Evolutionary conservation across 1,284 basidiomycete species (phyloP).

Genomic region (Irpex sp.): DNA sequence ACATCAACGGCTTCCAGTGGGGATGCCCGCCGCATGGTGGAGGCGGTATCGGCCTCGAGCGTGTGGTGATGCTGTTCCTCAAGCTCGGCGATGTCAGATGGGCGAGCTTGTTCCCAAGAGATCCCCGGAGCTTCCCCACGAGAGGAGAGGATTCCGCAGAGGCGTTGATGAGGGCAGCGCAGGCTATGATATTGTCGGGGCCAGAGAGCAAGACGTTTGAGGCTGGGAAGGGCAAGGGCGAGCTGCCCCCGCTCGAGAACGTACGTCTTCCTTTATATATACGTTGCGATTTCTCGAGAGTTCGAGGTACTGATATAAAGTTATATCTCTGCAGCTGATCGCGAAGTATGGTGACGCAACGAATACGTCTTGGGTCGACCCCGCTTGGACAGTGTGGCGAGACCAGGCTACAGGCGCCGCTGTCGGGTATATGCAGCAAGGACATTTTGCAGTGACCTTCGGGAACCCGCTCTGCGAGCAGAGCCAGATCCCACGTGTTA

Average conservation of each 20-base stretch:
- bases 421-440: slow-evolving; percentile 39
- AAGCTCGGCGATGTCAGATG: slow-evolving; percentile 63
- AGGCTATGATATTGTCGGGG: slow-evolving; percentile 27
- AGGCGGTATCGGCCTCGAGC: slow-evolving; percentile 47
- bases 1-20: slow-evolving; percentile 64
- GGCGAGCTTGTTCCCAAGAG: slow-evolving; percentile 63
- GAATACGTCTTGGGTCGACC: slow-evolving; percentile 53
- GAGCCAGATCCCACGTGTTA: slow-evolving; percentile 38
- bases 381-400: slow-evolving; percentile 52
- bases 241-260: slow-evolving; percentile 32
- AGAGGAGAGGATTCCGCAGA: slow-evolving; percentile 25
- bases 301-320: background rate
- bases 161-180: slow-evolving; percentile 24
- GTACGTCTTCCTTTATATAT: slow-evolving; percentile 17
- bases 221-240: slow-evolving; percentile 22
- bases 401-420: slow-evolving; percentile 43
- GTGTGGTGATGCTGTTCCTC: slow-evolving; percentile 63
- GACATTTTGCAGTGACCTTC: slow-evolving; percentile 39
- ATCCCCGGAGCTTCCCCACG: slow-evolving; percentile 45
- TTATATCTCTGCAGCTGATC: slow-evolving; percentile 32
- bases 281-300: background rate
- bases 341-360: slow-evolving; percentile 53
- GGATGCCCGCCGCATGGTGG: slow-evolving; percentile 54
- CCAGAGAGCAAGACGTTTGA: slow-evolving; percentile 28
- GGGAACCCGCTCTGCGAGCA: slow-evolving; percentile 48